Conservation (phyloP, 805 yeast genomes). For the Yamadazyma ubonensis region DNA sequence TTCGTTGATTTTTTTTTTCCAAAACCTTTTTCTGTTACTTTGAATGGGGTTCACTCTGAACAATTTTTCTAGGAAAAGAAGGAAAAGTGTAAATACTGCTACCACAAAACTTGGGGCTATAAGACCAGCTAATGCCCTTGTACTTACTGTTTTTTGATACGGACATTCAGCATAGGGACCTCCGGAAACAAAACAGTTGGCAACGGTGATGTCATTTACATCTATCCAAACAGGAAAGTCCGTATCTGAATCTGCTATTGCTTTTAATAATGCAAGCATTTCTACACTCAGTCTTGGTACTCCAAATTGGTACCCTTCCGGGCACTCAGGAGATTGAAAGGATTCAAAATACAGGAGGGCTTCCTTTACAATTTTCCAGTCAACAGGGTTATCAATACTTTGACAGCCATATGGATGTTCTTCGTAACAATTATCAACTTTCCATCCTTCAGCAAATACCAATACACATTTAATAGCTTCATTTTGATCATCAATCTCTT, state of each 20-base stretch:
- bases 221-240: slow-evolving; percentile 68
- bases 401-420: slow-evolving; percentile 57
- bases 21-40: slow-evolving; percentile 59
- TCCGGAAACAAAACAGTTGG: slow-evolving; percentile 82
- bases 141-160: slow-evolving; percentile 55
- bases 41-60: slow-evolving; percentile 66
- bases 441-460: slow-evolving; percentile 51
- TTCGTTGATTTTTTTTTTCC: slow-evolving; percentile 58
- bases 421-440: slow-evolving; percentile 63
- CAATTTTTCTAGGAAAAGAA: slow-evolving; percentile 53
- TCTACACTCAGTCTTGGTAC: slow-evolving; percentile 38
- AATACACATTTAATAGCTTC: slow-evolving; percentile 44
- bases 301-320: slow-evolving; percentile 29
- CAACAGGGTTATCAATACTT: slow-evolving; percentile 32
- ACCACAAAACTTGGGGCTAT: slow-evolving; percentile 67
- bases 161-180: slow-evolving; percentile 81
- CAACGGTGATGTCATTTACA: slow-evolving; percentile 70
- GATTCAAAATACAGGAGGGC: slow-evolving; percentile 46
- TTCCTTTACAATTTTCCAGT: slow-evolving; percentile 43
- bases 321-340: slow-evolving; percentile 28
- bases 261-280: slow-evolving; percentile 28
- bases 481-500: slow-evolving; percentile 6
- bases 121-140: slow-evolving; percentile 57
- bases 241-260: slow-evolving; percentile 24
- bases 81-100: slow-evolving; percentile 48